A percentile compares a stretch with the other conserved stretches of the same genome.
Evolutionary conservation across 2,329 filamentous ascomycete species (phyloP).

Genomic region (Apiospora aurea): DNA sequence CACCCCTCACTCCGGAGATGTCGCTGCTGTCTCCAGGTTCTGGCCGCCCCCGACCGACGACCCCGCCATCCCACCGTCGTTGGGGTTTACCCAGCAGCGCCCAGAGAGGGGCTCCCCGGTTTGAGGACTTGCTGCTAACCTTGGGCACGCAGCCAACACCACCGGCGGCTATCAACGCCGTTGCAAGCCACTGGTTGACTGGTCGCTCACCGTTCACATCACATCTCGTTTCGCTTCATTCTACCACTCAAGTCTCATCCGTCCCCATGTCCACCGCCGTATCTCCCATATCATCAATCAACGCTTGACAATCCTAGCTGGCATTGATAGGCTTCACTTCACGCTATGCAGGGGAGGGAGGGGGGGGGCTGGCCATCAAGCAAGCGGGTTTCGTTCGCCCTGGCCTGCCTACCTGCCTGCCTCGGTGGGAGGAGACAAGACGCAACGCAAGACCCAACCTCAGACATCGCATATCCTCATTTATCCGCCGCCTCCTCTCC

Average conservation of each 20-base stretch:
- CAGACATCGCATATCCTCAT: not conserved
- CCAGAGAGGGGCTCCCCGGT: not conserved
- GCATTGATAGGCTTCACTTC: not conserved
- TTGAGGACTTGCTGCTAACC: not conserved
- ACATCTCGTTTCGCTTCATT: not conserved
- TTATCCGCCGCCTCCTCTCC: not conserved
- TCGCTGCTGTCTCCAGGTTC: not conserved
- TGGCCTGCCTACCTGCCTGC: not conserved
- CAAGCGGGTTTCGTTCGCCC: not conserved
- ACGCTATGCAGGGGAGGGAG: not conserved
- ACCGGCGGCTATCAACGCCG: not conserved
- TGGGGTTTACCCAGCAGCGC: not conserved
- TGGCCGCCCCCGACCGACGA: not conserved
- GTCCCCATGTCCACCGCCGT: not conserved
- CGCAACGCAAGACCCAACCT: not conserved
- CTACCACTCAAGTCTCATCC: not conserved
- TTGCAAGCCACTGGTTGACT: too few species aligned
- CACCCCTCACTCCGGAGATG: conserved; percentile 22
- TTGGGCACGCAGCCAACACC: not conserved
- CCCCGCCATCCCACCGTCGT: conserved; percentile 22
- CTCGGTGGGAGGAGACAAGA: not conserved
- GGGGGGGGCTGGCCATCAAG: not conserved
- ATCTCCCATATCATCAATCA: not conserved
- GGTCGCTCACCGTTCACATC: conserved; percentile 3
- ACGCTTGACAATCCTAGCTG: not conserved